Evolutionary conservation across 2,329 filamentous ascomycete species (phyloP).

Genomic region (Penicillium sp.): DNA sequence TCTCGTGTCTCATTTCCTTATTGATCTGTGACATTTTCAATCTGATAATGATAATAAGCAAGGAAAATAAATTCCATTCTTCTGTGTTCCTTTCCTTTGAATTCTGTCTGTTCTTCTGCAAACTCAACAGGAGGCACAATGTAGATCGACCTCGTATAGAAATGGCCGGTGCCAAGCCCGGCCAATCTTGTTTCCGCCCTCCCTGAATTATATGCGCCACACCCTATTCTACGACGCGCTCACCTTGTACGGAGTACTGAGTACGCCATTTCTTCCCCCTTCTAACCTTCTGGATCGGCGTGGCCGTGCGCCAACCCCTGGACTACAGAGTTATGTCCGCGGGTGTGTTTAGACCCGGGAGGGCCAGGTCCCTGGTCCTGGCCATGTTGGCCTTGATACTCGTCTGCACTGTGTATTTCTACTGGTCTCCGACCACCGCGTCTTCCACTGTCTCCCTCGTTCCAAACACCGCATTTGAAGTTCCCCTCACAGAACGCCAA

Average conservation of each 20-base stretch:
- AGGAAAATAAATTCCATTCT: neutral
- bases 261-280: neutral
- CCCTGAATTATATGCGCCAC: constrained; percentile 1
- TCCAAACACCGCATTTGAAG: constrained; percentile 36
- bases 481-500: constrained; percentile 37
- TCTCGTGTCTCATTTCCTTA: neutral
- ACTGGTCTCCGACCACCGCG: constrained; percentile 35
- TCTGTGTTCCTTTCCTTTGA: neutral
- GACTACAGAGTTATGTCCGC: constrained; percentile 14
- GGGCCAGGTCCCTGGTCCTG: constrained; percentile 32
- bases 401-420: constrained; percentile 39
- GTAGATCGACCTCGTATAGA: neutral
- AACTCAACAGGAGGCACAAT: no score
- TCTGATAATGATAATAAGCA: neutral
- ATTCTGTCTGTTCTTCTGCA: neutral
- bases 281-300: constrained; percentile 12
- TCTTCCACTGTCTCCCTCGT: constrained; percentile 31
- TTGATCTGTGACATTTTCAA: neutral
- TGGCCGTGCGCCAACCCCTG: constrained; percentile 22
- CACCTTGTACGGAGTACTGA: neutral
- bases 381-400: constrained; percentile 31
- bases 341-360: constrained; percentile 30
- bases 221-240: neutral
- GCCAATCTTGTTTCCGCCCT: constrained; percentile 10
- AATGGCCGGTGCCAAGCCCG: constrained; percentile 7